Percentiles rank a stretch among this genome's conserved stretches.
phyloP scores from a whole-genome alignment of 1,284 basidiomycete genomes.

The Sanghuangporus baumii region DNA sequence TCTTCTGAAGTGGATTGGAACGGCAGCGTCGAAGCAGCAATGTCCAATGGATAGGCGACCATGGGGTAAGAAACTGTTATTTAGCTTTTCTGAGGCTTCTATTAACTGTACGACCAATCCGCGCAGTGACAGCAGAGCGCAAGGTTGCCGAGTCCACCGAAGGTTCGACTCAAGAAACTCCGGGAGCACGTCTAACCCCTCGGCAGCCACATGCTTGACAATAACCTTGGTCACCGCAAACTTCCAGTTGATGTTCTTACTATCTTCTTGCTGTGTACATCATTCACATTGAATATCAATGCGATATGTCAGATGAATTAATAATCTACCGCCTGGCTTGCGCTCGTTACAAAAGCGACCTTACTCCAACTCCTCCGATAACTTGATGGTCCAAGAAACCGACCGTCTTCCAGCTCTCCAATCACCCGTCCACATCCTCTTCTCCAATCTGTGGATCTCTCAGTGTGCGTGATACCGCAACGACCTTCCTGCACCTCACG shows the following conservation, averaged over 20 bases:
- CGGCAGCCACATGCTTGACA: too few relatives aligned
- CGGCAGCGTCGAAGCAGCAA: conserved; percentile 80
- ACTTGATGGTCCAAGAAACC: background rate
- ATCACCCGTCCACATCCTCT: conserved; percentile 1
- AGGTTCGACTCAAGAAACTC: background rate
- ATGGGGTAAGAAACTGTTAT: conserved; percentile 61
- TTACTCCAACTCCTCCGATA: background rate
- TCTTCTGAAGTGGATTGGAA: conserved; percentile 89
- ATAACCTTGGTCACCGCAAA: too few relatives aligned
- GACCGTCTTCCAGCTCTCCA: conserved; percentile 5
- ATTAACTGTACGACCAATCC: background rate
- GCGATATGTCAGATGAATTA: too few relatives aligned
- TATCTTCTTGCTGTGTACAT: too few relatives aligned
- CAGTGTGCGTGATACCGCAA: conserved; percentile 6
- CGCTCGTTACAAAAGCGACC: background rate
- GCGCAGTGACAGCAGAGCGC: conserved; percentile 18
- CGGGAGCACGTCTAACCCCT: too few relatives aligned
- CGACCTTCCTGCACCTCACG: background rate
- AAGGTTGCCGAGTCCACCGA: conserved; percentile 4
- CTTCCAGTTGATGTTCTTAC: too few relatives aligned
- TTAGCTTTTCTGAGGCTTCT: background rate
- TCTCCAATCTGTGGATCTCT: conserved; percentile 1
- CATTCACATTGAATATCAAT: too few relatives aligned
- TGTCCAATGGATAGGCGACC: conserved; percentile 91
- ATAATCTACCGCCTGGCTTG: too few relatives aligned